Conservation (phyloP, 306 rosid genomes). For the Quercus agrifolia region DNA sequence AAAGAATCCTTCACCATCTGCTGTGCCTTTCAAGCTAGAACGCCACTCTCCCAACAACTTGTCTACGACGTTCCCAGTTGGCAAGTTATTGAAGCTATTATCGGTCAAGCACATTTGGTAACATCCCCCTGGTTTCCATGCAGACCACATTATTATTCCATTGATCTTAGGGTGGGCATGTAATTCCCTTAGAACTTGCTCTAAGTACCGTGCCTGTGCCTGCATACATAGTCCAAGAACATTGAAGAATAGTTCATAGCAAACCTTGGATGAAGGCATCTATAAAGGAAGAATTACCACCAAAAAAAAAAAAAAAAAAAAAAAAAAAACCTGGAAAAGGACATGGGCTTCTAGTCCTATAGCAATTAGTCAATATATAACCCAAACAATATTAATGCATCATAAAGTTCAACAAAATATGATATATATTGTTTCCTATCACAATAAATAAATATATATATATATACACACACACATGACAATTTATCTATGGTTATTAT, state of each 20-base stretch:
- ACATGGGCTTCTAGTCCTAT: no score
- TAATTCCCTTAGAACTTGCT: conserved; percentile 55
- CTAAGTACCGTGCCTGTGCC: conserved; percentile 49
- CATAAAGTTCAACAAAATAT: no score
- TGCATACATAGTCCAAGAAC: conserved; percentile 20
- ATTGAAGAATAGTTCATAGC: background rate
- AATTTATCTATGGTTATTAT: no score
- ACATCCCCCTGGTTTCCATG: conserved; percentile 47
- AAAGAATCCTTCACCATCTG: conserved; percentile 34
- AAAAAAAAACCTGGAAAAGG: no score
- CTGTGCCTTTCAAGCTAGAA: background rate
- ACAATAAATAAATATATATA: no score
- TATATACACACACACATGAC: no score
- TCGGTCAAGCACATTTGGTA: conserved; percentile 58
- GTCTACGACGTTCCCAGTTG: conserved; percentile 70
- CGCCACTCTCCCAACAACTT: conserved; percentile 61
- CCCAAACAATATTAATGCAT: no score
- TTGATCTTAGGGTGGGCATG: conserved; percentile 57
- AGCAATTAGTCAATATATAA: no score
- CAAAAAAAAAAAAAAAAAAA: no score
- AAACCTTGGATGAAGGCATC: background rate
- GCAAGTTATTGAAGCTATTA: conserved; percentile 55
- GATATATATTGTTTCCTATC: no score
- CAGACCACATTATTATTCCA: conserved; percentile 69
- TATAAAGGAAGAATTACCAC: no score